A percentile compares a stretch with the other conserved stretches of the same genome.
These are phyloP conservation scores for Apiospora phragmitis DNA, from an alignment of 2,329 filamentous ascomycete species.

Conservation along the genomic window DNA sequence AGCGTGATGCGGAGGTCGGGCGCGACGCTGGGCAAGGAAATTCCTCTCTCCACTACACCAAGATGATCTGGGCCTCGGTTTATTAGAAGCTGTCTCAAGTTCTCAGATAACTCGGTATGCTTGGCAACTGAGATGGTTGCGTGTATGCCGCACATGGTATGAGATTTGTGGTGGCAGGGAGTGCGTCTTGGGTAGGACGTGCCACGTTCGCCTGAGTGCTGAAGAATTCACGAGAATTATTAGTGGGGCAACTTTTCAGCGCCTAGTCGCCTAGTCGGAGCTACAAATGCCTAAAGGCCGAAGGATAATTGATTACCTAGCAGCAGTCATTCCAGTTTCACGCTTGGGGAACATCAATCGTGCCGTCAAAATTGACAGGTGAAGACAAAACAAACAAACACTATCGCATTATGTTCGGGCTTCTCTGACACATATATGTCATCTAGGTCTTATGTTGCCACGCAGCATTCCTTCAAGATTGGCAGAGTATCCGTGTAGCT, in stretches of 20 bases:
- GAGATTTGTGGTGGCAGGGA: background rate
- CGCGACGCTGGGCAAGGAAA: constrained; percentile 21
- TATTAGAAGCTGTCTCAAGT: constrained; percentile 46
- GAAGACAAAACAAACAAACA: too few species aligned
- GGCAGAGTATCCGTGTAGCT: constrained; percentile 67
- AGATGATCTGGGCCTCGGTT: constrained; percentile 63
- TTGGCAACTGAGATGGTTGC: constrained; percentile 44
- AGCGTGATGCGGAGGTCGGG: constrained; percentile 36
- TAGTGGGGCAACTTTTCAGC: background rate
- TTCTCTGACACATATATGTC: constrained; percentile 39
- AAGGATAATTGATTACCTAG: background rate
- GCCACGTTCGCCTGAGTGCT: background rate
- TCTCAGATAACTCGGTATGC: constrained; percentile 32
- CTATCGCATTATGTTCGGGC: background rate
- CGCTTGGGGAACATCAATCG: too few species aligned
- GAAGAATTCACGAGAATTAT: background rate
- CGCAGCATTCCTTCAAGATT: constrained; percentile 42
- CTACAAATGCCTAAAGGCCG: background rate
- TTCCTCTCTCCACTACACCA: constrained; percentile 39
- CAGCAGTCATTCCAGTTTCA: constrained; percentile 27
- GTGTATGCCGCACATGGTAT: constrained; percentile 64
- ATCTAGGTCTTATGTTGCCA: background rate
- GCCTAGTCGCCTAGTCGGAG: background rate
- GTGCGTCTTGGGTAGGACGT: background rate
- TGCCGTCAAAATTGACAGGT: too few species aligned